Evolutionary conservation across 129 eudicot species (phyloP), one percentile per base, ranked within the genome.

Genomic region (Logfia minima): DNA sequence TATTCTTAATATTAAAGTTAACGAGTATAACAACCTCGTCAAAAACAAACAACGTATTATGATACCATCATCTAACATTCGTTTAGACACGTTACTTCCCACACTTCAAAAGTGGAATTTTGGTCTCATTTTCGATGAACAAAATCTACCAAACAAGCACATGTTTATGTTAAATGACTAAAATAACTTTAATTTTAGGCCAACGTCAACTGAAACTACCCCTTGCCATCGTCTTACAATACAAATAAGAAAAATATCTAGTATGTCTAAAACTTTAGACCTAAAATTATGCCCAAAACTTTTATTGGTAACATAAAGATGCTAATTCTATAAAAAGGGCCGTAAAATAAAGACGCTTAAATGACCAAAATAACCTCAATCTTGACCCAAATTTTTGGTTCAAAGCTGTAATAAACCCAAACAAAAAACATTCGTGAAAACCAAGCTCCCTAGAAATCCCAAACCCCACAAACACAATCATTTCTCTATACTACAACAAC

Each of bases 351-450:
- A 31, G 6, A 66, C 13, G 39, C 3, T 26, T 8, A 69, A 48
- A 58, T 45, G 5, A 70, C 62, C 37, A 70, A 43, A 45, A 11
- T 45, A 32, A n/a, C 48, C 24, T 32, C n/a, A 41, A 24, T 23
- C 31, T 48, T 70, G 5, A 66, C 66, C 29, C 51, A 58, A n/a
- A 13, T 18, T 28, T 51, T 63, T 4, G 51, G 56, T 52, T 5
- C 16, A 23, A 23, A 5, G 29, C 13, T 61, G 80, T 68, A 79
- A 70, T 84, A 84, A 77, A 72, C 75, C 83, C 83, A 71, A 71
- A 45, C 84, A 81, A 83, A 83, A 72, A 74, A 74, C 66, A 78
- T 81, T 86, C 88, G 85, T 85, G 88, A 85, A 70, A 74, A 48
- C 77, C 67, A 77, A 62, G 70, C 83, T 81, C 77, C 80, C 77